Percentiles rank a stretch among this genome's conserved stretches.
phyloP scores from a whole-genome alignment of 495 filamentous ascomycete genomes.

The Penicillium pancosmium region DNA sequence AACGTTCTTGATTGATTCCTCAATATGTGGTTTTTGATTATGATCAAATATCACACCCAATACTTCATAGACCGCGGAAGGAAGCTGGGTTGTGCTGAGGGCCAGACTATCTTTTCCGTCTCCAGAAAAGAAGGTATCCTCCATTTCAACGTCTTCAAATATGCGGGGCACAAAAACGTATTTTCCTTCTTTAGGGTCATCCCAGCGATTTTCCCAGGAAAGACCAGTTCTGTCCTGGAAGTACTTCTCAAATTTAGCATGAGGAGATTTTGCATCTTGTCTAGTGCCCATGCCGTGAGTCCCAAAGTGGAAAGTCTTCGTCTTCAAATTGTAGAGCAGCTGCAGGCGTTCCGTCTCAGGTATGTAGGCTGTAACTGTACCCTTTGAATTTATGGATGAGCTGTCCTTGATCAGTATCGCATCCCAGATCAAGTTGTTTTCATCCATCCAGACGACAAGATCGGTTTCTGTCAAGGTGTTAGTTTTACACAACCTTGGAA shows the following conservation, averaged over 20 bases:
- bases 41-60: not conserved
- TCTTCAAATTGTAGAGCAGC: conserved; percentile 6
- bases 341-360: conserved; percentile 7
- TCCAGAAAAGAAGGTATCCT: not conserved
- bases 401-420: conserved; percentile 11
- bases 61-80: not conserved
- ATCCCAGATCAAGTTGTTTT: conserved; percentile 10
- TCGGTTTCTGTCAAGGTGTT: not conserved
- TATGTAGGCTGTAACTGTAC: not conserved
- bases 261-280: not conserved
- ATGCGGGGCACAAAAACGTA: conserved; percentile 8
- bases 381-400: not conserved
- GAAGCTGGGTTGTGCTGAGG: not conserved
- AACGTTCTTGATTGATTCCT: not conserved
- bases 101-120: not conserved
- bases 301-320: not conserved
- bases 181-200: not conserved
- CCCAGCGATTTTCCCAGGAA: conserved; percentile 13
- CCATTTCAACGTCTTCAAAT: conserved; percentile 2
- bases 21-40: not conserved
- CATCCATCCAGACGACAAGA: conserved; percentile 12
- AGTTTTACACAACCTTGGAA: not conserved
- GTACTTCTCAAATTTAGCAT: not conserved
- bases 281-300: not conserved
- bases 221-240: conserved; percentile 11